Percentiles rank a stretch among this genome's conserved stretches.
Evolutionary conservation across 805 yeast genomes (phyloP).

Genomic region (Lipomyces sp.): DNA sequence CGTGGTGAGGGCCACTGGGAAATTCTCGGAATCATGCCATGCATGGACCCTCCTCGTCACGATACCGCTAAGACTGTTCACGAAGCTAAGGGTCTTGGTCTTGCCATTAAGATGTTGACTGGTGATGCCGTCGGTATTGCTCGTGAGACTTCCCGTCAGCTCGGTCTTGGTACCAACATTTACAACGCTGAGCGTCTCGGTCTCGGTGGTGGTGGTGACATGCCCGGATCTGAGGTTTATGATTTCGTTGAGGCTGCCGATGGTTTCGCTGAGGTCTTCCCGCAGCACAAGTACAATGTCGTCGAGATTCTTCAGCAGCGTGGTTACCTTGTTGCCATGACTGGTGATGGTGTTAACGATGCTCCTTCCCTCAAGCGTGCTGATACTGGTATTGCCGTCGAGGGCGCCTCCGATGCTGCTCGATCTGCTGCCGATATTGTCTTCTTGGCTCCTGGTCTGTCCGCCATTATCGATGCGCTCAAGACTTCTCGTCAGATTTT

Average conservation of each 20-base stretch:
- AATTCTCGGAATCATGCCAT: conserved; percentile 96
- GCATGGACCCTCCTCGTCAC: conserved; percentile 99
- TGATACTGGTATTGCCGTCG: conserved; percentile 88
- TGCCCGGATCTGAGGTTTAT: conserved; percentile 68
- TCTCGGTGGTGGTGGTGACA: conserved; percentile 79
- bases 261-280: conserved; percentile 84
- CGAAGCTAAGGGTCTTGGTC: conserved; percentile 90
- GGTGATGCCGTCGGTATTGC: conserved; percentile 99
- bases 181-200: conserved; percentile 97
- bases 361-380: conserved; percentile 71
- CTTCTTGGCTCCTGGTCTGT: conserved; percentile 62
- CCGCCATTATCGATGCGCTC: conserved; percentile 64
- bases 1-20: conserved; percentile 99
- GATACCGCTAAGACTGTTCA: conserved; percentile 93
- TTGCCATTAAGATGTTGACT: conserved; percentile 96
- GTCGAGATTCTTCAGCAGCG: conserved; percentile 67
- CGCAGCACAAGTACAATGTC: conserved; percentile 69
- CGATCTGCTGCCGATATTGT: conserved; percentile 54
- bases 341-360: conserved; percentile 73
- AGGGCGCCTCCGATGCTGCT: conserved; percentile 54
- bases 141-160: conserved; percentile 96
- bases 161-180: conserved; percentile 94
- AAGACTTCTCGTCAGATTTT: conserved; percentile 95
- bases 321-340: conserved; percentile 71
- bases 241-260: conserved; percentile 84